Evolutionary conservation across 106 monocot species (phyloP), one percentile per base, ranked within the genome.

Genomic region (Dioscorea alata): DNA sequence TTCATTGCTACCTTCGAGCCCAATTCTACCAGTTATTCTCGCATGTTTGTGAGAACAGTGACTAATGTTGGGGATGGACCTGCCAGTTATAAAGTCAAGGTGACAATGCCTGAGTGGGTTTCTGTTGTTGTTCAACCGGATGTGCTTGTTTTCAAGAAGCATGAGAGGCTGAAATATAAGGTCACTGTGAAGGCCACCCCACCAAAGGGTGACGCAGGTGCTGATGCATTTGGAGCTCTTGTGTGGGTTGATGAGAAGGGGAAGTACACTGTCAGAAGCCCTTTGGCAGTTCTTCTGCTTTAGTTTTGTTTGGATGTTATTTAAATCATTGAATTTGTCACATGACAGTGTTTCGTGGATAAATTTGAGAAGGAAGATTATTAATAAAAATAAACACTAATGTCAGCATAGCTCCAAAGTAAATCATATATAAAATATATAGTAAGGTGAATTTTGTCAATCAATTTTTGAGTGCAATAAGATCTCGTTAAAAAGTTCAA

Each of bases 31-130:
- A 24, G 6, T 14, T 16, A 24, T 18, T 22, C 59, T 12, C 8
- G 51, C 22, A 69, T 23, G 62, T 88, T 92, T 65, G 56, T 13
- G 17, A 50, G 92, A 60, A 80, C 80, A 48, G 74, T 92, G 69
- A 92, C 88, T 6, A 92, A 92, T 34, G 88, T 92, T 13, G 92
- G 72, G 3, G 76, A 74, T 16, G 75, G 64, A 56, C 42, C 42
- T 42, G 42, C 42, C 0, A 42, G 33, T 22, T 8, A 71, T 69
- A 59, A 78, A 58, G 17, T 92, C 16, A 15, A 80, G 79, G 76
- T 85, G 75, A 28, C 31, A 67, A 14, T 57, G 4, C 24, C 73
- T 56, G 80, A 68, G 33, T 85, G 82, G 49, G 60, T 88, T 23
- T 12, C n/a, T 12, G 57, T 92, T 13, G 67, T 48, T 20, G 80